Percentiles rank a stretch among this genome's conserved stretches.
Conservation (phyloP, 139 green algal genomes). For the Chlorella vulgaris region DNA sequence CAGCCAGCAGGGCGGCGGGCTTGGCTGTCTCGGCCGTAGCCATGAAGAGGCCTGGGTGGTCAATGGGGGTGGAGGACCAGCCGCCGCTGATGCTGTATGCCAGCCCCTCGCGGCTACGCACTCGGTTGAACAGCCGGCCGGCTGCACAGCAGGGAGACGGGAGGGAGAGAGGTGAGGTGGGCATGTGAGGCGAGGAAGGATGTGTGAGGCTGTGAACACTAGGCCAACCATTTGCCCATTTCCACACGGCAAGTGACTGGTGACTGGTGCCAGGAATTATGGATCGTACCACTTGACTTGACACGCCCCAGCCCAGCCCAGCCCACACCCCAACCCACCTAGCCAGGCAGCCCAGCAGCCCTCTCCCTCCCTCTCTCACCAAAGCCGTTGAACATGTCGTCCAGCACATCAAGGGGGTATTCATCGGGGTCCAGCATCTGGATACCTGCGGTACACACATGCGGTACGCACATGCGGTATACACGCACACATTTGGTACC, state of each 20-base stretch:
- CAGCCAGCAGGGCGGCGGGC: conserved; percentile 52
- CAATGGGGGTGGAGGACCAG: conserved; percentile 67
- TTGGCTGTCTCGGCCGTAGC: conserved; percentile 65
- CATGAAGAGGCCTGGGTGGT: conserved; percentile 80
- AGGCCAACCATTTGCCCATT: too few species aligned
- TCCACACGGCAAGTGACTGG: too few species aligned
- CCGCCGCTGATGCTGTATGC: conserved; percentile 74
- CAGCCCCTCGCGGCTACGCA: conserved; percentile 75
- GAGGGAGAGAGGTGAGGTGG: too few species aligned
- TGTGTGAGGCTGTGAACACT: too few species aligned
- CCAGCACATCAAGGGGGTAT: conserved; percentile 68
- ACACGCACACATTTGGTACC: too few species aligned
- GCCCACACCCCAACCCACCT: too few species aligned
- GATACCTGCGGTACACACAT: conserved; percentile 46
- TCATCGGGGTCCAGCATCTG: conserved; percentile 65
- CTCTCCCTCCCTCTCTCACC: conserved; percentile 32
- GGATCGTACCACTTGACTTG: too few species aligned
- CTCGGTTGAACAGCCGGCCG: conserved; percentile 77
- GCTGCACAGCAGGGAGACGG: not conserved
- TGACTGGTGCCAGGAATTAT: too few species aligned
- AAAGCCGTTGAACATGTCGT: conserved; percentile 77
- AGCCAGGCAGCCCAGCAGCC: too few species aligned
- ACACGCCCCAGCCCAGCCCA: too few species aligned
- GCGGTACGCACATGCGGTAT: too few species aligned
- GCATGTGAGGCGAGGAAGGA: too few species aligned